Conservation (phyloP, 2,329 filamentous ascomycete genomes). For the Phialophora chinensis region DNA sequence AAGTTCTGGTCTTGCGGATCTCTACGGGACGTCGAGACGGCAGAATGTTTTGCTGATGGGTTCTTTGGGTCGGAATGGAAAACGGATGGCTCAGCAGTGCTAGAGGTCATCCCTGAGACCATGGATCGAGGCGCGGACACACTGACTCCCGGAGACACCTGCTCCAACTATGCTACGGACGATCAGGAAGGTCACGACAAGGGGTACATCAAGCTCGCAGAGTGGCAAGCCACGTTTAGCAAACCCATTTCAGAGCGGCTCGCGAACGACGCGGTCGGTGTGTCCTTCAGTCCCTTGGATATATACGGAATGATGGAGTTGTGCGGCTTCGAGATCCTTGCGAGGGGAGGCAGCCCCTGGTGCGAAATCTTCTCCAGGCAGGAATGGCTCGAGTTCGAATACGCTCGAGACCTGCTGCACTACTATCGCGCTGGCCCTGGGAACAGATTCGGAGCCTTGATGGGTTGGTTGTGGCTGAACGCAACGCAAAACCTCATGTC, state of each 20-base stretch:
- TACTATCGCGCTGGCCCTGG: conserved; percentile 66
- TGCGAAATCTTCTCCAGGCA: conserved; percentile 61
- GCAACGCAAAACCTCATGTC: conserved; percentile 59
- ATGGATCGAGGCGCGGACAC: conserved; percentile 59
- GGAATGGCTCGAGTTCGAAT: conserved; percentile 63
- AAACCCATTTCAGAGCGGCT: conserved; percentile 54
- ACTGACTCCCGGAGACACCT: conserved; percentile 61
- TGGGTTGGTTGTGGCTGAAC: conserved; percentile 66
- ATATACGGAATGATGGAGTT: conserved; percentile 62
- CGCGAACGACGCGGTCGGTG: conserved; percentile 49
- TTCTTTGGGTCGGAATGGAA: conserved; percentile 61
- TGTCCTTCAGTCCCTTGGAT: conserved; percentile 54
- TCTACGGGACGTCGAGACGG: conserved; percentile 62
- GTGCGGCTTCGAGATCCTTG: conserved; percentile 64
- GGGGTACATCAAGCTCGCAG: conserved; percentile 55
- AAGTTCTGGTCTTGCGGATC: conserved; percentile 63
- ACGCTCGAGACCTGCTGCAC: conserved; percentile 63
- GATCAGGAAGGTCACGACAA: conserved; percentile 55
- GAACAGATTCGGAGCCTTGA: conserved; percentile 58
- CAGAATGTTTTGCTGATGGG: conserved; percentile 60
- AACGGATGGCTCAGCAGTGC: conserved; percentile 42
- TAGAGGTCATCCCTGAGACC: conserved; percentile 61
- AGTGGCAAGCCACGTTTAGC: conserved; percentile 58
- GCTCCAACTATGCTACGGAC: conserved; percentile 48
- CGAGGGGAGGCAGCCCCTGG: conserved; percentile 61